These are phyloP conservation scores for Peltaster fructicola DNA, from an alignment of 2,329 filamentous ascomycete species.

Conservation along the genomic window DNA sequence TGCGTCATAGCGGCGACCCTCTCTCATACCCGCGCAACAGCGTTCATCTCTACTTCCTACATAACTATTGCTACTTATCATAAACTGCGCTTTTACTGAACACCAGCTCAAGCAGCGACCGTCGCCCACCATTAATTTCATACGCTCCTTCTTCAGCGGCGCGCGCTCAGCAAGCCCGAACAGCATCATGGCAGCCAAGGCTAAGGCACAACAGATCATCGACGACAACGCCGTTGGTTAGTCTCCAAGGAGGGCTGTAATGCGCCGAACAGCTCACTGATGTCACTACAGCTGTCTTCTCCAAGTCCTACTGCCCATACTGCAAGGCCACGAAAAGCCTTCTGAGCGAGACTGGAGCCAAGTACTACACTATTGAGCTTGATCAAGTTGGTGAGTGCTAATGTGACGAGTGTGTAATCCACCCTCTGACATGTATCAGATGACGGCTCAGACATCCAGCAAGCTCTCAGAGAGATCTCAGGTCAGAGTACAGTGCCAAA, in stretches of 20 bases:
- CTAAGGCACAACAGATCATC: constrained; percentile 72
- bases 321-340: constrained; percentile 64
- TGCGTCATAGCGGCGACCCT: too few species aligned
- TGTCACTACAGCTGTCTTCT: constrained; percentile 60
- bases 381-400: constrained; percentile 57
- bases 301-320: constrained; percentile 93
- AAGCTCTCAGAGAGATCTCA: constrained; percentile 62
- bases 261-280: constrained; percentile 2
- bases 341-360: constrained; percentile 51
- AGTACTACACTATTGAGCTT: constrained; percentile 62
- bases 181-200: constrained; percentile 66
- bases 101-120: neutral
- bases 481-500: constrained; percentile 85
- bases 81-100: too few species aligned
- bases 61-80: too few species aligned
- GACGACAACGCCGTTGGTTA: constrained; percentile 71
- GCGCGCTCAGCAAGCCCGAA: constrained; percentile 33
- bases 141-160: constrained; percentile 54
- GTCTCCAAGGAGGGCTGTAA: constrained; percentile 16
- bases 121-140: constrained; percentile 43
- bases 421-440: constrained; percentile 34
- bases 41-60: too few species aligned
- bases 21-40: too few species aligned
- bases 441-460: constrained; percentile 69
- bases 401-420: neutral